These are phyloP conservation scores for Rhizopus arrhizus DNA, from an alignment of 371 early-diverging fungal genomes.

Conservation along the genomic window DNA sequence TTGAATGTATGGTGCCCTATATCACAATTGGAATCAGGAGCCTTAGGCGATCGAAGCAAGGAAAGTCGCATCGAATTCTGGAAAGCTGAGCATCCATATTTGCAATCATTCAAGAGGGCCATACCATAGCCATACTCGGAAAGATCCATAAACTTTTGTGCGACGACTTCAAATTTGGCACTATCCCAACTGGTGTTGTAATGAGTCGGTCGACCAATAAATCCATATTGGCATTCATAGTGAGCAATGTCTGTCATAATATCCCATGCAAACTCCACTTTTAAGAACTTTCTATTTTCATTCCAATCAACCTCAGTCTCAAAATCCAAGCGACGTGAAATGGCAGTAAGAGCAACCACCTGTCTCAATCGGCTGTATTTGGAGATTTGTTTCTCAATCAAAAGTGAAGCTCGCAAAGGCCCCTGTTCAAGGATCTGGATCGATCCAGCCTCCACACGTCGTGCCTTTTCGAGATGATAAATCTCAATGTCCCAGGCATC, in stretches of 20 bases:
- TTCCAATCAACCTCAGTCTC: conserved; percentile 89
- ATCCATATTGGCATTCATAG: conserved; percentile 92
- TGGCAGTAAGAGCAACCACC: conserved; percentile 69
- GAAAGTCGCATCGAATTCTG: conserved; percentile 78
- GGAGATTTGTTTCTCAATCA: conserved; percentile 64
- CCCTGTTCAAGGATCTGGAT: conserved; percentile 73
- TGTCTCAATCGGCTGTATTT: conserved; percentile 68
- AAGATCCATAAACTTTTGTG: conserved; percentile 90
- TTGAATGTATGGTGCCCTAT: conserved; percentile 76
- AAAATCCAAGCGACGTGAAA: conserved; percentile 82
- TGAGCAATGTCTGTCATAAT: conserved; percentile 78
- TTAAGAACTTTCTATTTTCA: conserved; percentile 85
- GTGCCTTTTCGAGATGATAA: conserved; percentile 85
- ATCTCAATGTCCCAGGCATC: conserved; percentile 76
- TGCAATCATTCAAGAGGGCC: conserved; percentile 88
- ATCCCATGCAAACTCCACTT: conserved; percentile 89
- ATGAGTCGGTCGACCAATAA: conserved; percentile 86
- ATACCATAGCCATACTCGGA: conserved; percentile 92
- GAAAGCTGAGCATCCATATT: conserved; percentile 81
- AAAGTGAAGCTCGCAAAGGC: conserved; percentile 76
- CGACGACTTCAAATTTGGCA: conserved; percentile 94
- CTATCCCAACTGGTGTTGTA: conserved; percentile 90
- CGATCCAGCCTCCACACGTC: conserved; percentile 46
- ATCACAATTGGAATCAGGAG: conserved; percentile 40
- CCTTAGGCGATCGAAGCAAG: conserved; percentile 85